Evolutionary conservation across 2,329 filamentous ascomycete genomes (phyloP).

Genomic region (Colletotrichum tropicicola): DNA sequence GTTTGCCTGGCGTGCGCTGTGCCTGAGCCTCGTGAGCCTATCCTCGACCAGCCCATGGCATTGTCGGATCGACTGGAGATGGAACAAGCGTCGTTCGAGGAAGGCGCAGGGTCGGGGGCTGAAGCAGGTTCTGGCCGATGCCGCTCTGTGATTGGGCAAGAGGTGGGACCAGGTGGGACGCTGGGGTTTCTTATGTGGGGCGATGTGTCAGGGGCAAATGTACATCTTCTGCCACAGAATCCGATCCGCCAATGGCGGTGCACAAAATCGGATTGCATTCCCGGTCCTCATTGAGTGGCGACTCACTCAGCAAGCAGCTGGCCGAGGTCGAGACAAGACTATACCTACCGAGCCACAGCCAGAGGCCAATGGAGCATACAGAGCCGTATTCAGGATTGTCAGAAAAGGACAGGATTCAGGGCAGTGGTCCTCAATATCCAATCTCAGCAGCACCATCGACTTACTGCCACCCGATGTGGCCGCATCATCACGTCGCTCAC

Average conservation of each 20-base stretch:
- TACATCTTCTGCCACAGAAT: neutral
- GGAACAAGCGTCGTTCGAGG: constrained; percentile 45
- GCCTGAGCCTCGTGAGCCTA: constrained; percentile 8
- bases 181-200: constrained; percentile 5
- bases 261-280: neutral
- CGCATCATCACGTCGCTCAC: neutral
- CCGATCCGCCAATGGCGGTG: neutral
- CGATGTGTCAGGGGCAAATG: neutral
- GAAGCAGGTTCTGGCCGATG: constrained; percentile 11
- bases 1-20: constrained; percentile 12
- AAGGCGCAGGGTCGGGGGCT: constrained; percentile 33
- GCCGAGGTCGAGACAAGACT: no score
- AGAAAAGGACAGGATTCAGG: neutral
- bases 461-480: neutral
- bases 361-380: neutral
- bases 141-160: constrained; percentile 7
- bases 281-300: neutral
- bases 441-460: neutral
- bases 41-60: constrained; percentile 31
- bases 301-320: no score
- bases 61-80: constrained; percentile 51
- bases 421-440: neutral
- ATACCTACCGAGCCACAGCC: neutral
- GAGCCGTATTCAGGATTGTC: neutral
- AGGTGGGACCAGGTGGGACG: neutral